Evolutionary conservation across 2,329 filamentous ascomycete species (phyloP).

Genomic region (Fusarium solani-melongenae): DNA sequence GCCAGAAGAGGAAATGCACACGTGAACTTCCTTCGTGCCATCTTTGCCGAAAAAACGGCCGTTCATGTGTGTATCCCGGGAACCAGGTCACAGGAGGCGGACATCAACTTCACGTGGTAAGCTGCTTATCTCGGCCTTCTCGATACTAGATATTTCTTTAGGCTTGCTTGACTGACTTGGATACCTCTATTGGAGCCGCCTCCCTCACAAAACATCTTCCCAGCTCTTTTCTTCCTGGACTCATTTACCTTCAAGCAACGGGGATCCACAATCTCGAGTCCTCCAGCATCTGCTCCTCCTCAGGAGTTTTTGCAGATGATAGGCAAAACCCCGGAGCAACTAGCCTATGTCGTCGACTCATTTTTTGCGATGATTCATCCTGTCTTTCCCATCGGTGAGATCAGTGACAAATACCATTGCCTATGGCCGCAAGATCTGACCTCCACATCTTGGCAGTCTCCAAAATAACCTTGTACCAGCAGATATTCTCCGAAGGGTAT

Average conservation of each 20-base stretch:
- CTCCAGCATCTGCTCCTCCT: background rate
- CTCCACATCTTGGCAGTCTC: background rate
- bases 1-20: slow-evolving; percentile 16
- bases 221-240: slow-evolving; percentile 14
- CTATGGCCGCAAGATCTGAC: background rate
- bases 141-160: background rate
- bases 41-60: slow-evolving; percentile 3
- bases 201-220: background rate
- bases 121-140: background rate
- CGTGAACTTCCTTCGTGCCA: slow-evolving; percentile 13
- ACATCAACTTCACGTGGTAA: background rate
- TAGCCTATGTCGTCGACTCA: background rate
- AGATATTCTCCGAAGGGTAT: slow-evolving; percentile 5
- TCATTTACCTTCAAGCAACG: slow-evolving; percentile 6
- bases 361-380: slow-evolving; percentile 1
- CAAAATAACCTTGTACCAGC: slow-evolving; percentile 2
- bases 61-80: slow-evolving; percentile 7
- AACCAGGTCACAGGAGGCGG: background rate
- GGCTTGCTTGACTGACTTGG: background rate
- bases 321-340: background rate
- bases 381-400: slow-evolving; percentile 7
- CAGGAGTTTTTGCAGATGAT: background rate
- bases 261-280: background rate
- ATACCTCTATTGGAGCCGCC: background rate
- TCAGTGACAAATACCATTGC: background rate